phyloP scores from a whole-genome alignment of 768 basidiomycete species.

The Phaeolepiota aurea region DNA sequence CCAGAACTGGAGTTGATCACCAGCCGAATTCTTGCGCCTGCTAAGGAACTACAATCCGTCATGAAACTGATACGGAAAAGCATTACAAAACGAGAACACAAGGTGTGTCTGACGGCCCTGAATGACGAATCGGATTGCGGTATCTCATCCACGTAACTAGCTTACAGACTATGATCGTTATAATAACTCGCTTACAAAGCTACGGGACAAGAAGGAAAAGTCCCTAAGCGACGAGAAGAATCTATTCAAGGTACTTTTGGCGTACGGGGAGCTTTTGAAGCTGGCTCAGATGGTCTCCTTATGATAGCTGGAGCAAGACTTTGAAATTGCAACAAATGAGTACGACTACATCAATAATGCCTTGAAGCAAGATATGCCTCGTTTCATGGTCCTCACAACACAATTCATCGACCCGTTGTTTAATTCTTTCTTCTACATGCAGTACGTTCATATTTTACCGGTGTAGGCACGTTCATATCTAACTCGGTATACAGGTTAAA shows the following conservation, averaged over 20 bases:
- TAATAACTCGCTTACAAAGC: constrained; percentile 92
- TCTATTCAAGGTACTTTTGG: constrained; percentile 76
- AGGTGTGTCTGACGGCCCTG: constrained; percentile 36
- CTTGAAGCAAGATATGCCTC: constrained; percentile 86
- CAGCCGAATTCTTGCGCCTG: constrained; percentile 73
- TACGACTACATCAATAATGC: constrained; percentile 90
- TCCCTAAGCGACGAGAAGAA: constrained; percentile 94
- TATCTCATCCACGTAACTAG: constrained; percentile 23
- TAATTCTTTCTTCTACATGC: constrained; percentile 99
- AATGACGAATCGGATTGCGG: background rate
- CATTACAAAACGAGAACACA: constrained; percentile 95
- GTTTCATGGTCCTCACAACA: constrained; percentile 83
- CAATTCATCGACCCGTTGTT: constrained; percentile 96
- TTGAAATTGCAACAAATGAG: constrained; percentile 84
- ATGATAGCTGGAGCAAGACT: constrained; percentile 86
- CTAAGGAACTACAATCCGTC: constrained; percentile 82
- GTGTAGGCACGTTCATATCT: constrained; percentile 2
- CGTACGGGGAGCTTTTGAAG: too few species aligned
- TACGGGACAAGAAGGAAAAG: constrained; percentile 98
- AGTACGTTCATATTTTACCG: constrained; percentile 46
- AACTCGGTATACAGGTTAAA: constrained; percentile 52
- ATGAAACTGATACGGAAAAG: constrained; percentile 89
- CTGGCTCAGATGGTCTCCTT: too few species aligned
- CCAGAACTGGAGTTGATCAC: constrained; percentile 96
- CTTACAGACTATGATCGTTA: constrained; percentile 91